Evolutionary conservation across 2,329 filamentous ascomycete species (phyloP).

Genomic region (Ophiocordyceps camponoti-leonardi): DNA sequence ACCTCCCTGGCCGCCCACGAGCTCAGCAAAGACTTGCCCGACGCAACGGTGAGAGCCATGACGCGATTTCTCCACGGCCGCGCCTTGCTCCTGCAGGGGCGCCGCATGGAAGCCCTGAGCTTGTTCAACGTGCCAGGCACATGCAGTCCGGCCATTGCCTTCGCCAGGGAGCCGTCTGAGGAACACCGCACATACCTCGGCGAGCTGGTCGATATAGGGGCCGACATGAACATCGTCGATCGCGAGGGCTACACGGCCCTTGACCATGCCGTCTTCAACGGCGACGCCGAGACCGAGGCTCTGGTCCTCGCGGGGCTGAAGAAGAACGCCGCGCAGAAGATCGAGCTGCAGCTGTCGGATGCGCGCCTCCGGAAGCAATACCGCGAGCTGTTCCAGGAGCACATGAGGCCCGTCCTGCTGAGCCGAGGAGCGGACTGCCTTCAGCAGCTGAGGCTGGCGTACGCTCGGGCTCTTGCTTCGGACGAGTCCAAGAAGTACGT

Average conservation of each 20-base stretch:
- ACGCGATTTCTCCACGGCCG: constrained; percentile 15
- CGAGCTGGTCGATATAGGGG: constrained; percentile 14
- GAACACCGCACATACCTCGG: constrained; percentile 17
- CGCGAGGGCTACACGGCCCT: constrained; percentile 18
- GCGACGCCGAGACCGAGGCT: constrained; percentile 7
- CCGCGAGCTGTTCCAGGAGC: constrained; percentile 18
- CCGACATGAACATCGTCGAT: constrained; percentile 14
- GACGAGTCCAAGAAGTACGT: constrained; percentile 7
- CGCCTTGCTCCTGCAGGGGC: constrained; percentile 9
- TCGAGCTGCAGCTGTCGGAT: constrained; percentile 5
- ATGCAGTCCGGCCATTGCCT: constrained; percentile 16
- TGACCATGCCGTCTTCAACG: constrained; percentile 18
- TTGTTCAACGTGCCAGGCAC: constrained; percentile 11
- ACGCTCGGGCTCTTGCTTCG: constrained; percentile 6
- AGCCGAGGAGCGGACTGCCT: constrained; percentile 4
- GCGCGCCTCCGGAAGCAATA: constrained; percentile 16
- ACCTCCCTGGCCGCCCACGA: constrained; percentile 5
- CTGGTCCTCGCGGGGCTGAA: constrained; percentile 12
- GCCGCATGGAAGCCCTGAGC: constrained; percentile 8
- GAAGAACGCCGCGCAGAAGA: constrained; percentile 1
- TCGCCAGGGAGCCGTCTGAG: constrained; percentile 19
- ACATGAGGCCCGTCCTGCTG: constrained; percentile 16
- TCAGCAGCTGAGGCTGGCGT: constrained; percentile 7
- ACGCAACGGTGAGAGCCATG: constrained; percentile 13
- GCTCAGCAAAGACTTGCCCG: constrained; percentile 4